Evolutionary conservation across 306 rosid genomes (phyloP).

Genomic region (Dryas drummondii): DNA sequence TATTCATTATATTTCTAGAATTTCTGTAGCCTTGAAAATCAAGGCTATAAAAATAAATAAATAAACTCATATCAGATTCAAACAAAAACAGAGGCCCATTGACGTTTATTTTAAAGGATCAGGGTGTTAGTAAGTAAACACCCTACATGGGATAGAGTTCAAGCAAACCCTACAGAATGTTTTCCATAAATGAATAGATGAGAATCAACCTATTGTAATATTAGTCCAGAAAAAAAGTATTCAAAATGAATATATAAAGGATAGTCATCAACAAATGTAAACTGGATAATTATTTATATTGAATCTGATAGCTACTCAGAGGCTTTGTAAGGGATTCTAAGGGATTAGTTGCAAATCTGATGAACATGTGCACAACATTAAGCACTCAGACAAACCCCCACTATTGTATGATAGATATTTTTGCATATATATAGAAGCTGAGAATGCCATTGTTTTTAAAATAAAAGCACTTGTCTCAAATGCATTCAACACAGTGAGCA

Average conservation of each 20-base stretch:
- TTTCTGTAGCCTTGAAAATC: neutral
- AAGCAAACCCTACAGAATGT: neutral
- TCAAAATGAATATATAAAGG: too few species aligned
- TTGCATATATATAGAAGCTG: neutral
- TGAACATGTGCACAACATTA: neutral
- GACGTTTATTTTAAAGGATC: neutral
- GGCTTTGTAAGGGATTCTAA: neutral
- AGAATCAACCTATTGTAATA: neutral
- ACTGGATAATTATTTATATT: too few species aligned
- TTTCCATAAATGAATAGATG: neutral
- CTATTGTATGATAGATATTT: neutral
- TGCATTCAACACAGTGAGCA: neutral
- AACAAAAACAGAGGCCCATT: neutral
- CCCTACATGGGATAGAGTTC: neutral
- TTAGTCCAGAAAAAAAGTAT: too few species aligned
- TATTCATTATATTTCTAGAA: neutral
- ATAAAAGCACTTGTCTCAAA: neutral
- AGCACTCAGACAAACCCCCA: neutral
- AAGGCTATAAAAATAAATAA: neutral
- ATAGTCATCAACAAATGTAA: too few species aligned
- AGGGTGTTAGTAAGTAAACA: neutral
- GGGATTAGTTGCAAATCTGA: neutral
- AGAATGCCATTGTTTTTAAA: neutral
- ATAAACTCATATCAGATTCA: neutral
- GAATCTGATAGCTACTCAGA: neutral